Evolutionary conservation across 768 basidiomycete species (phyloP), one percentile per base, ranked within the genome.

Genomic region (Termitomyces sp.): DNA sequence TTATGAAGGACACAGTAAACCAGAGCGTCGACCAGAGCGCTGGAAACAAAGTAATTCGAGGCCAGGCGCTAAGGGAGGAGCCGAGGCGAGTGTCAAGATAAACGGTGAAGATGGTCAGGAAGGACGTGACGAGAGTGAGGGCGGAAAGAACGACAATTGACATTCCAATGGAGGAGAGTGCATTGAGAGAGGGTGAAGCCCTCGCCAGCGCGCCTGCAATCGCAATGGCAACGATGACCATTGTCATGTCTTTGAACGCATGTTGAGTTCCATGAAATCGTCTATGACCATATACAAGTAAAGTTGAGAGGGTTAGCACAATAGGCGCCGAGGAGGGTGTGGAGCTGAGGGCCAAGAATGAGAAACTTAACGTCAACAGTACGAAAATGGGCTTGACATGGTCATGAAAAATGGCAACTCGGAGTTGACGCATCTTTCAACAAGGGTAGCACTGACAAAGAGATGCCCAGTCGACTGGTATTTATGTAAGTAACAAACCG

Each of bases 21-120:
- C 89, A 91, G 3, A 75, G 62, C 1, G 80, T 78, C 4, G 84
- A 76, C 90, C 90, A 93, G 22, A 88, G 62, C 0, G 79, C 77
- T 0, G 90, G 90, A 67, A 92, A 90, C 37, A 87, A 61, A 0
- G 81, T 74, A 13, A 83, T 55, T 61, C 78, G 80, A 2, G 75
- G 59, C 76, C 80, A 81, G 46, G 71, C 56, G 20, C 64, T 74
- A 32, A 71, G 60, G 13, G 67, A 69, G 16, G 65, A 68, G 52
- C 68, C 70, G 27, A 76, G 18, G 27, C 68, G 70, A 14, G 74
- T 72, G 43, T 79, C 72, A 20, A 76, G 55, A 58, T 75, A 75
- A 8, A 83, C 59, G 5, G 72, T 59, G 6, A 63, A 24, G 29
- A 87, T 59, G 20, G 76, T 74, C 29, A 83, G 49, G 10, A 67